Conservation (phyloP, 2,329 filamentous ascomycete species). For the Diaporthe citri region DNA sequence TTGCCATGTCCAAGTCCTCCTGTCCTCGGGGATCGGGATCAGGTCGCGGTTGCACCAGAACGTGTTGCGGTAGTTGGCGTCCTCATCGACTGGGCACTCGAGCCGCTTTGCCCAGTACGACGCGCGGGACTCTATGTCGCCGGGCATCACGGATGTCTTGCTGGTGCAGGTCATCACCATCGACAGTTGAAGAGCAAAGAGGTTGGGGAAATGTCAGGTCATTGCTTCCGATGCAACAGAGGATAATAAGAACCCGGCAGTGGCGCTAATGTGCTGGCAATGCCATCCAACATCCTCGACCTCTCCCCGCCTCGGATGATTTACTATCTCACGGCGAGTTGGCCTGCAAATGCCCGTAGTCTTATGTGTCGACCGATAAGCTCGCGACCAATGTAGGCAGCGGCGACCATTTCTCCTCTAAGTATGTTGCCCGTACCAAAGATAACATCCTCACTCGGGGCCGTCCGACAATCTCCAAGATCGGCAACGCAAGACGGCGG, state of each 20-base stretch:
- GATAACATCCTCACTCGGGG: slow-evolving; percentile 27
- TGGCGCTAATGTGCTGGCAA: slow-evolving; percentile 6
- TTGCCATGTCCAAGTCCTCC: slow-evolving; percentile 48
- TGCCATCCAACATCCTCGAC: neutral
- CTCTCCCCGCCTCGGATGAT: neutral
- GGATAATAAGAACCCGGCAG: neutral
- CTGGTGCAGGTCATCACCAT: slow-evolving; percentile 1
- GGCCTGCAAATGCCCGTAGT: too few species aligned
- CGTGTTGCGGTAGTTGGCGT: slow-evolving; percentile 49
- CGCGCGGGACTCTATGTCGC: slow-evolving; percentile 12
- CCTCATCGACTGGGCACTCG: slow-evolving; percentile 43
- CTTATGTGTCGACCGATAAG: slow-evolving; percentile 3
- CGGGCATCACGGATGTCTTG: neutral
- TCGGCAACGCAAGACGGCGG: slow-evolving; percentile 13
- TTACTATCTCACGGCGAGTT: neutral
- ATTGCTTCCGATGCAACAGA: neutral
- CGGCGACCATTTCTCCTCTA: neutral
- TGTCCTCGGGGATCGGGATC: slow-evolving; percentile 46
- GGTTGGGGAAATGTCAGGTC: neutral
- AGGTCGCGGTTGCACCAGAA: slow-evolving; percentile 50
- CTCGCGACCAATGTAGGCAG: neutral
- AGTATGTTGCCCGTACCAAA: neutral
- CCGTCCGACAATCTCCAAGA: slow-evolving; percentile 34
- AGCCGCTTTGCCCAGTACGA: slow-evolving; percentile 41
- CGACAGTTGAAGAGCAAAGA: neutral